Evolutionary conservation across 495 filamentous ascomycete genomes (phyloP).

Genomic region (Hamigera avellanea): DNA sequence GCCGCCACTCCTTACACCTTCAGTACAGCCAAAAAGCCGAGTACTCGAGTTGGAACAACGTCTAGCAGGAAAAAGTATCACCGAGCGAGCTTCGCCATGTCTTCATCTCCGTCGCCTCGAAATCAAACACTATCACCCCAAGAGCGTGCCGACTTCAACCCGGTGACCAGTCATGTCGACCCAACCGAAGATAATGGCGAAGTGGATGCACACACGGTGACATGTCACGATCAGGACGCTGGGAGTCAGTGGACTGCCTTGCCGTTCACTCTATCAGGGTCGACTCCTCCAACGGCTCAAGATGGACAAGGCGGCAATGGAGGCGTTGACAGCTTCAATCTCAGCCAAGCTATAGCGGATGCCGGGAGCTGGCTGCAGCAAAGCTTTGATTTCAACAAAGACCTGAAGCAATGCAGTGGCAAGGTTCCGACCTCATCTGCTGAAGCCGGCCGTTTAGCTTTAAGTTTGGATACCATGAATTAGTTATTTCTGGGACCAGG

Average conservation of each 20-base stretch:
- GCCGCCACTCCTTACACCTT: conserved; percentile 36
- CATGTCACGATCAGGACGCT: conserved; percentile 1
- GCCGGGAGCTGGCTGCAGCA: conserved; percentile 34
- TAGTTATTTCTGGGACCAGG: background rate
- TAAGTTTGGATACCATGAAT: conserved; percentile 5
- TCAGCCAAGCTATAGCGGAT: conserved; percentile 33
- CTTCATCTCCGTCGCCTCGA: conserved; percentile 1
- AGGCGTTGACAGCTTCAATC: conserved; percentile 22
- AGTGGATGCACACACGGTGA: background rate
- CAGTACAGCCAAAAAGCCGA: conserved; percentile 29
- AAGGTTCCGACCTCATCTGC: conserved; percentile 6
- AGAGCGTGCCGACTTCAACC: background rate
- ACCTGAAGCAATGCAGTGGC: conserved; percentile 9
- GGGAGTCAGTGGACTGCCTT: conserved; percentile 10
- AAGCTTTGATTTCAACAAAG: conserved; percentile 28
- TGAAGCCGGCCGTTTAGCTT: background rate
- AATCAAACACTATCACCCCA: conserved; percentile 1
- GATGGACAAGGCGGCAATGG: conserved; percentile 23
- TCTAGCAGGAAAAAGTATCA: too few relatives aligned
- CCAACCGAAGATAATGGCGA: background rate
- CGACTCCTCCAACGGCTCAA: conserved; percentile 23
- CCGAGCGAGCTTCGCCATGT: conserved; percentile 2
- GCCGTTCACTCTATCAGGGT: conserved; percentile 21
- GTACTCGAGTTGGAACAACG: conserved; percentile 2
- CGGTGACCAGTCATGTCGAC: background rate